Conservation (phyloP, 495 filamentous ascomycete species). For the Clavariopsis aquatica region DNA sequence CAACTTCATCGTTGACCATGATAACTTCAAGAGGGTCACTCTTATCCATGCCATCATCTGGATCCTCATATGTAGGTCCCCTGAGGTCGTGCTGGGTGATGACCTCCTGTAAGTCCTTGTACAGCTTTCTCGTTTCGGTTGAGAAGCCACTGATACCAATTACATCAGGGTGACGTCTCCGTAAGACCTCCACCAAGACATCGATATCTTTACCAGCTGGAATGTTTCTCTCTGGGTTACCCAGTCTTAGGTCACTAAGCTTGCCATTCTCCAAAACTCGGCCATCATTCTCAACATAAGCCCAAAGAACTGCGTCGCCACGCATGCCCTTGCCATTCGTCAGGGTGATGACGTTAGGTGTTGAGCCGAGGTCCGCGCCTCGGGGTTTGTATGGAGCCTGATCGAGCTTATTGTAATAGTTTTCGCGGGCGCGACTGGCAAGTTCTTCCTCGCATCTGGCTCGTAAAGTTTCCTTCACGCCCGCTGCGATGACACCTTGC, state of each 20-base stretch:
- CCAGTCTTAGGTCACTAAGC: conserved; percentile 70
- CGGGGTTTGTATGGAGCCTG: conserved; percentile 95
- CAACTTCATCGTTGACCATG: conserved; percentile 94
- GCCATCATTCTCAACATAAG: conserved; percentile 90
- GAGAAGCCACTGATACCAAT: conserved; percentile 89
- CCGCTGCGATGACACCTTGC: conserved; percentile 79
- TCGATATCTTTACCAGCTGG: conserved; percentile 63
- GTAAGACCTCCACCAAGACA: conserved; percentile 70
- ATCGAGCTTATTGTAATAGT: conserved; percentile 83
- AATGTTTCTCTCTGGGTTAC: conserved; percentile 66
- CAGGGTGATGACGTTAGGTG: conserved; percentile 80
- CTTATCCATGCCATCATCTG: conserved; percentile 62
- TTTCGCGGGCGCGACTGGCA: conserved; percentile 75
- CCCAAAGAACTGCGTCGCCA: conserved; percentile 83
- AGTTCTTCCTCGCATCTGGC: conserved; percentile 90
- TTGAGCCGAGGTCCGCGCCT: conserved; percentile 86
- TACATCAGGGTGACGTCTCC: conserved; percentile 81
- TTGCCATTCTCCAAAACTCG: conserved; percentile 84
- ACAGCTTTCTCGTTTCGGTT: conserved; percentile 79
- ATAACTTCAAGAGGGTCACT: conserved; percentile 80
- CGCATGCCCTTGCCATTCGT: conserved; percentile 78
- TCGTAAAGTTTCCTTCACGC: conserved; percentile 88
- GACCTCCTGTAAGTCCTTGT: conserved; percentile 73
- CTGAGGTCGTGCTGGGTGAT: conserved; percentile 72
- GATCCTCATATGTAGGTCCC: conserved; percentile 71